phyloP scores from a whole-genome alignment of 2,329 filamentous ascomycete genomes.

The Xylariaceae sp. region DNA sequence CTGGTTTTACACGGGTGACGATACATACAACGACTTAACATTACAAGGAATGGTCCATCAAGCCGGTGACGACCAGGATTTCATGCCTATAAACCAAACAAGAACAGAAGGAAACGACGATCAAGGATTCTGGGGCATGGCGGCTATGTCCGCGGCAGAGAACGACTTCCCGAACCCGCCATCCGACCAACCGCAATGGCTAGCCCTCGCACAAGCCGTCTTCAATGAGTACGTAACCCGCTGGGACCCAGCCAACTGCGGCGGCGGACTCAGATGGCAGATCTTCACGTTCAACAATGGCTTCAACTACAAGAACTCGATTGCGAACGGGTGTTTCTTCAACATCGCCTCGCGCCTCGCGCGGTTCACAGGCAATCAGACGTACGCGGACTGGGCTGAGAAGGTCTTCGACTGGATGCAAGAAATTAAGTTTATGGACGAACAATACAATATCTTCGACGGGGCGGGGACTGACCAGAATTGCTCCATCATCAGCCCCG shows the following conservation, averaged over 20 bases:
- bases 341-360: constrained; percentile 68
- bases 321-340: constrained; percentile 67
- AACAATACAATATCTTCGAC: constrained; percentile 54
- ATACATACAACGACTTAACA: constrained; percentile 58
- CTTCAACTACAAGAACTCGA: constrained; percentile 64
- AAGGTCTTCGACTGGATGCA: constrained; percentile 65
- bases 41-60: constrained; percentile 59
- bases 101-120: constrained; percentile 65
- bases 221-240: constrained; percentile 73
- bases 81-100: constrained; percentile 65
- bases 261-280: constrained; percentile 80
- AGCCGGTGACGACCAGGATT: constrained; percentile 55
- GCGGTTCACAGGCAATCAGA: constrained; percentile 73
- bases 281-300: constrained; percentile 75
- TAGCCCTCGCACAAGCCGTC: constrained; percentile 72
- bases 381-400: constrained; percentile 73
- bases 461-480: constrained; percentile 42
- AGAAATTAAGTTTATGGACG: constrained; percentile 52
- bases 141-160: constrained; percentile 75
- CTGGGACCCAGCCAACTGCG: constrained; percentile 65
- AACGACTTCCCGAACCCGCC: constrained; percentile 68
- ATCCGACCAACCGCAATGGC: constrained; percentile 63
- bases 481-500: constrained; percentile 51
- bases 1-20: constrained; percentile 65
- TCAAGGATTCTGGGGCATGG: constrained; percentile 82